A percentile compares a stretch with the other conserved stretches of the same genome.
Conservation (phyloP, 2,329 filamentous ascomycete species). For the Ophiosphaerella narmari region DNA sequence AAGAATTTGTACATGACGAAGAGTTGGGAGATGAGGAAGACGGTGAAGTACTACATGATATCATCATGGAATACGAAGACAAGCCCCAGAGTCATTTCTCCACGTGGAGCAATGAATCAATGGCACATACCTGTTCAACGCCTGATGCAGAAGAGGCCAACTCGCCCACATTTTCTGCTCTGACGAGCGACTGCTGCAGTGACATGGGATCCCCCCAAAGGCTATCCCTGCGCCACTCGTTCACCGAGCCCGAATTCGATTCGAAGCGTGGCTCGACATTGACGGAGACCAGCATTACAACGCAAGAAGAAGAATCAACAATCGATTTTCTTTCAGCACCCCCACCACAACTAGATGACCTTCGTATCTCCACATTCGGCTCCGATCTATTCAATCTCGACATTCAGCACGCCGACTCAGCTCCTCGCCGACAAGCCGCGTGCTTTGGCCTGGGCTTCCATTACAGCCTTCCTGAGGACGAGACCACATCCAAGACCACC, state of each 20-base stretch:
- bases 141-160: conserved; percentile 32
- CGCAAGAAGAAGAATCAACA: conserved; percentile 10
- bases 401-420: conserved; percentile 25
- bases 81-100: conserved; percentile 40
- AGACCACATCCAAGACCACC: conserved; percentile 30
- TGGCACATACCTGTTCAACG: conserved; percentile 25
- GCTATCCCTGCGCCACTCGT: conserved; percentile 26
- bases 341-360: conserved; percentile 28
- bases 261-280: conserved; percentile 3
- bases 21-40: conserved; percentile 22
- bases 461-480: conserved; percentile 39
- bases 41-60: conserved; percentile 13
- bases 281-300: conserved; percentile 9
- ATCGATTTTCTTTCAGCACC: conserved; percentile 16
- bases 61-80: conserved; percentile 13
- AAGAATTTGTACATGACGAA: conserved; percentile 5
- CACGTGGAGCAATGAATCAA: conserved; percentile 37
- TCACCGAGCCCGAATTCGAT: conserved; percentile 12
- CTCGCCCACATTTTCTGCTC: conserved; percentile 41
- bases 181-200: conserved; percentile 35
- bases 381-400: conserved; percentile 35
- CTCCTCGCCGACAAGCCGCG: conserved; percentile 34
- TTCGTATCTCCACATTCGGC: conserved; percentile 36
- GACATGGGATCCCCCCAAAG: conserved; percentile 26
- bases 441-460: conserved; percentile 42